Base-by-base conservation (phyloP, 495 filamentous ascomycete genomes). In the Aspergillus funiculosus region DNA sequence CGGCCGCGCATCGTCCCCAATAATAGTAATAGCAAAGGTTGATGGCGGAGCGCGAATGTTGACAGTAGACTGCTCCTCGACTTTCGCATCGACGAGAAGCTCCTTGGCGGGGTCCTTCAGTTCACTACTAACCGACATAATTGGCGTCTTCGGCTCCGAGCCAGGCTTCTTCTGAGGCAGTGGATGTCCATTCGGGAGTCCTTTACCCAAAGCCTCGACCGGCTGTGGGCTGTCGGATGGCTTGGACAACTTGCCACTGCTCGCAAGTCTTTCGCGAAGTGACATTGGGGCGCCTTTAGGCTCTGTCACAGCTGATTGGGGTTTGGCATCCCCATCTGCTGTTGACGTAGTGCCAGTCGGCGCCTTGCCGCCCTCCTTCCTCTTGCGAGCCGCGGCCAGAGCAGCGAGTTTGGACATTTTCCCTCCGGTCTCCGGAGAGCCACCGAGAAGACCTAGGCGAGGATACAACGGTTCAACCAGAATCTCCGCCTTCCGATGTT, bases 321-420 rank as follows among this genome's bases (percentile, higher is more conserved):
- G 40, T 50, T 43, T 54, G 27, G 43, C 51, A 5, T 45, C 22
- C 24, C 48, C 40, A 11, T 26, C 14, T 11, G 25, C 27, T n/a
- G 49, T 17, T 7, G 40, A 43, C 3, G 60, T 26, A n/a, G 45
- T 17, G 7, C 62, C 42, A 17, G 59, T 52, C 7, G 59, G 46
- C 37, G 69, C 69, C 58, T 82, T 82, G 7, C 83, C 81, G 6
- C 61, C 64, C 28, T 87, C 84, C 36, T 85, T 81, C 63, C 88
- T 89, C 67, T 90, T 94, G 38, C 89, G 79, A 15, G 85, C 81
- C n/a, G 87, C 89, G 46, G 91, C 91, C 14, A 97, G 71, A 30
- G 83, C 83, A 48, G 92, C 89, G 21, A 97, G 72, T 58, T 96
- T 98, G 8, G 91, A 95, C 58, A 85, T 75, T 56, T 94, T 95